phyloP scores from a whole-genome alignment of 2,329 filamentous ascomycete species.

The Diaporthe sp. region DNA sequence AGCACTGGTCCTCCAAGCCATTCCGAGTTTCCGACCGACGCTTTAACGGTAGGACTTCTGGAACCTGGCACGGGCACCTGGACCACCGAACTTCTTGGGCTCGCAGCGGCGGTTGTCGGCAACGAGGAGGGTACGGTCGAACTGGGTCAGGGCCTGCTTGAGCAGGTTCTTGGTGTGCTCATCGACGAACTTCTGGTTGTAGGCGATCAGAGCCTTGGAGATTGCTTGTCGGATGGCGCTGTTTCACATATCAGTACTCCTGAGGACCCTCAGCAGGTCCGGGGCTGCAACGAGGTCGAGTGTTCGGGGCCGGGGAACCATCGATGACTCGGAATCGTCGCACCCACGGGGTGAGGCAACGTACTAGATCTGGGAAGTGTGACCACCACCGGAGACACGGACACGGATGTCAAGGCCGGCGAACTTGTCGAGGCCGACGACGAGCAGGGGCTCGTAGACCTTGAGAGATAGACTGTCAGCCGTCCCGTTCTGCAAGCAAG shows the following conservation, averaged over 20 bases:
- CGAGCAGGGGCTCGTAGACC: conserved; percentile 99
- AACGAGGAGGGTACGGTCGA: conserved; percentile 79
- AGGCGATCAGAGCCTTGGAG: conserved; percentile 95
- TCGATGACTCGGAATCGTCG: neutral
- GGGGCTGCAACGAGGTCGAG: neutral
- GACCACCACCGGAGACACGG: conserved; percentile 95
- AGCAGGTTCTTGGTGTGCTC: conserved; percentile 99
- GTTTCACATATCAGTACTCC: conserved; percentile 34
- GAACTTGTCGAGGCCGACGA: conserved; percentile 98
- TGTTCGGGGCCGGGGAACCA: neutral
- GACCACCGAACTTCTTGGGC: conserved; percentile 98
- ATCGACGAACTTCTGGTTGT: conserved; percentile 86
- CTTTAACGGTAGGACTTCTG: conserved; percentile 99
- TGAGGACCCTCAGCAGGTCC: neutral
- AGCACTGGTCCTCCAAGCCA: conserved; percentile 39
- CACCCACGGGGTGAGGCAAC: conserved; percentile 17
- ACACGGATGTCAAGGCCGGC: conserved; percentile 97
- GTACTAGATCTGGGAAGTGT: conserved; percentile 87
- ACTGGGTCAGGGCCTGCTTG: conserved; percentile 96
- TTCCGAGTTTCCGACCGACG: conserved; percentile 36
- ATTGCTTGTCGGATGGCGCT: conserved; percentile 97
- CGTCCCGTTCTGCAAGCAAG: conserved; percentile 1
- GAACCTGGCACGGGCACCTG: conserved; percentile 94
- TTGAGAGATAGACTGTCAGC: conserved; percentile 49
- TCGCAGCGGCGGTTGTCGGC: conserved; percentile 99